Evolutionary conservation across 2,329 filamentous ascomycete species (phyloP).

Genomic region (Sporothrix euskadiensis): DNA sequence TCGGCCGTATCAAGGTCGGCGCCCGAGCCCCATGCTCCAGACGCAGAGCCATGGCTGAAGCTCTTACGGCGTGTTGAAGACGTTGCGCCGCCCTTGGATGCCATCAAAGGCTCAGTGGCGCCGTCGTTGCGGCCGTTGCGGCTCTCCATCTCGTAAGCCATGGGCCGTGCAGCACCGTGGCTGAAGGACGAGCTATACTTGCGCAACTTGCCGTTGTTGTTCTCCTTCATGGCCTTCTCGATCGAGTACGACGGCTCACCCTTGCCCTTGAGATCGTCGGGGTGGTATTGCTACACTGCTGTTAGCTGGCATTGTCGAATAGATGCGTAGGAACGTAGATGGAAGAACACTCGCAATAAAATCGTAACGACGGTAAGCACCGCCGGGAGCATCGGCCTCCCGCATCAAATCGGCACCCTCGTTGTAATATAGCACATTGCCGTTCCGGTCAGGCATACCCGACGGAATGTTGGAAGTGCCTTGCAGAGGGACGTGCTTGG

Average conservation of each 20-base stretch:
- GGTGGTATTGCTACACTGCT: constrained; percentile 60
- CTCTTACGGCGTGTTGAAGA: constrained; percentile 47
- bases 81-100: constrained; percentile 34
- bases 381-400: constrained; percentile 65
- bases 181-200: constrained; percentile 37
- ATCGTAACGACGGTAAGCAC: constrained; percentile 76
- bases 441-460: constrained; percentile 66
- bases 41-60: constrained; percentile 42
- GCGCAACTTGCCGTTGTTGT: constrained; percentile 49
- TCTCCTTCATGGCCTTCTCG: constrained; percentile 66
- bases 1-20: constrained; percentile 1
- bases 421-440: constrained; percentile 72
- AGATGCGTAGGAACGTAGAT: no score
- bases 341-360: constrained; percentile 59
- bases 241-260: constrained; percentile 73
- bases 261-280: constrained; percentile 79
- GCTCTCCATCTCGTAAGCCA: constrained; percentile 47
- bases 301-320: not conserved
- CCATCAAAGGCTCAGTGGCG: constrained; percentile 30
- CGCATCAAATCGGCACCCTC: constrained; percentile 87
- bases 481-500: constrained; percentile 74
- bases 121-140: constrained; percentile 41
- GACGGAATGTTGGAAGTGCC: constrained; percentile 76
- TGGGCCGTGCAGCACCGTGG: constrained; percentile 30
- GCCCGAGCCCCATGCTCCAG: not conserved